A percentile compares a stretch with the other conserved stretches of the same genome.
phyloP scores from a whole-genome alignment of 768 basidiomycete species.

The Psilocybe cubensis region DNA sequence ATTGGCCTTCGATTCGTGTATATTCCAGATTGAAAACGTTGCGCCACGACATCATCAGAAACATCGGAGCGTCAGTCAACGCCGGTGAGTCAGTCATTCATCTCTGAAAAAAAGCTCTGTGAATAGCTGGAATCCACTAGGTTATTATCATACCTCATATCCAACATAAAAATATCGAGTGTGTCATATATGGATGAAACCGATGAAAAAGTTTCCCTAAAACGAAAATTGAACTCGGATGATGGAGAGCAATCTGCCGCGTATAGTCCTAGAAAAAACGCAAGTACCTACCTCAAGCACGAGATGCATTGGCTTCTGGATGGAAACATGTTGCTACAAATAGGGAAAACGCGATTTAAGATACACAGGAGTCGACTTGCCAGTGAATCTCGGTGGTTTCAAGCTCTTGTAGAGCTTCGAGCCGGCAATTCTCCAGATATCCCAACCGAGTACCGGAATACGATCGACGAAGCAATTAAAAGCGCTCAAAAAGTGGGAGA shows the following conservation, averaged over 20 bases:
- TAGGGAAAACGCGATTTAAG: constrained; percentile 22
- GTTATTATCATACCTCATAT: too few relatives aligned
- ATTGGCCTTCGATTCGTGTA: too few relatives aligned
- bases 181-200: too few relatives aligned
- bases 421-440: not conserved
- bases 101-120: too few relatives aligned
- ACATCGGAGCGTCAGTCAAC: too few relatives aligned
- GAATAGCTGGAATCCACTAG: too few relatives aligned
- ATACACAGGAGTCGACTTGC: constrained; percentile 27
- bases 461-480: constrained; percentile 3
- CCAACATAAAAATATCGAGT: too few relatives aligned
- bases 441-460: not conserved
- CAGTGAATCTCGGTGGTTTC: constrained; percentile 26
- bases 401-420: constrained; percentile 19
- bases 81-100: too few relatives aligned
- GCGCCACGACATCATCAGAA: too few relatives aligned
- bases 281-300: constrained; percentile 19
- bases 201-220: not conserved
- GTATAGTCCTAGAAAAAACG: not conserved
- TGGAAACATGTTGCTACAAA: constrained; percentile 27
- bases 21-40: too few relatives aligned
- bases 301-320: constrained; percentile 25
- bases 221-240: not conserved
- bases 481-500: constrained; percentile 3
- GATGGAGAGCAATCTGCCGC: not conserved